These are phyloP conservation scores for Hemileccinum impolitum DNA, from an alignment of 768 basidiomycete species.

Conservation along the genomic window DNA sequence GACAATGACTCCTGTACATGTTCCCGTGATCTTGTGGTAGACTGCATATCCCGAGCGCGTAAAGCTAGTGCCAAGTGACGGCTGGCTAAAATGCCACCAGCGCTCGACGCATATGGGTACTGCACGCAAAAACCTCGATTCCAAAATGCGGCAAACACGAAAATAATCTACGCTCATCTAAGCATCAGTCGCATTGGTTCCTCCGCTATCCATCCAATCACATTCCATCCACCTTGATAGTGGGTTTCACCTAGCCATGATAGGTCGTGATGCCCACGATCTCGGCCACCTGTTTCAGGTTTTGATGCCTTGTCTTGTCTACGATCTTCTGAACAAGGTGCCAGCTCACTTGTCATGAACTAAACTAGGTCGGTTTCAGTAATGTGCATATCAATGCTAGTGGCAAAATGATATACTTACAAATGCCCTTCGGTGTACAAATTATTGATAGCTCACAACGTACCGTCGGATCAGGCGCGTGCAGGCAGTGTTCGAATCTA, in stretches of 20 bases:
- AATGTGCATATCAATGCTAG: background rate
- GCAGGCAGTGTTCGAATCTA: conserved; percentile 34
- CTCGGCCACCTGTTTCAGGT: conserved; percentile 37
- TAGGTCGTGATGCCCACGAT: conserved; percentile 41
- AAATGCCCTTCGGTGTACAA: conserved; percentile 52
- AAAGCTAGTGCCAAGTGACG: conserved; percentile 7
- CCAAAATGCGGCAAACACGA: conserved; percentile 42
- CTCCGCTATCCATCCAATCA: conserved; percentile 39
- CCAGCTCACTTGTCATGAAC: conserved; percentile 34
- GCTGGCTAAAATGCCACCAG: conserved; percentile 15
- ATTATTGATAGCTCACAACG: conserved; percentile 43
- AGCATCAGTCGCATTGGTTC: background rate
- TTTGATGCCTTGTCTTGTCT: background rate
- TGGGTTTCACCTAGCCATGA: conserved; percentile 47
- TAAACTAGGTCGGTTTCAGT: background rate
- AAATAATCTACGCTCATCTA: conserved; percentile 27
- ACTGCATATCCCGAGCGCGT: conserved; percentile 5
- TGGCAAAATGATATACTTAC: conserved; percentile 27
- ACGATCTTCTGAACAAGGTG: background rate
- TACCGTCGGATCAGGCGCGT: conserved; percentile 44
- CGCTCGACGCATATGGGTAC: background rate
- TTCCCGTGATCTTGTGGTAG: background rate
- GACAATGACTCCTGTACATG: conserved; percentile 38
- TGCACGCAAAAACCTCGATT: conserved; percentile 35
- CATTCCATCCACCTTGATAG: conserved; percentile 46